Percentiles rank a stretch among this genome's conserved stretches.
Evolutionary conservation across 2,329 filamentous ascomycete genomes (phyloP).

Genomic region (Stachybotrys chartarum): DNA sequence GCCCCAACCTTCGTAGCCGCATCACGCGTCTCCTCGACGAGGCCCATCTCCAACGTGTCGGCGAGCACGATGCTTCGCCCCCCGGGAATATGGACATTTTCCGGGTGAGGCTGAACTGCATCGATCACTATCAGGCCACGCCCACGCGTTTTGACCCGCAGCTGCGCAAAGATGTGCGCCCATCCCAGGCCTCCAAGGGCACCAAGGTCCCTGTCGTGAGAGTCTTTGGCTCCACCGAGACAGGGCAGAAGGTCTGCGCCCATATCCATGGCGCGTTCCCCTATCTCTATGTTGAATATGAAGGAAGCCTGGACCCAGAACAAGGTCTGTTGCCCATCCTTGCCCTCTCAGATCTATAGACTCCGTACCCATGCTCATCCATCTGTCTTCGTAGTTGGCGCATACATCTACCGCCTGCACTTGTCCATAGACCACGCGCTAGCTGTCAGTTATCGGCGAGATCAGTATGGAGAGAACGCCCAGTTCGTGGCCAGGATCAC

Average conservation of each 20-base stretch:
- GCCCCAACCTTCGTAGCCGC: background rate
- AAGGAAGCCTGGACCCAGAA: slow-evolving; percentile 57
- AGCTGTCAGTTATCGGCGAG: slow-evolving; percentile 74
- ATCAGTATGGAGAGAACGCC: slow-evolving; percentile 58
- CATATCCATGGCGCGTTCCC: slow-evolving; percentile 95
- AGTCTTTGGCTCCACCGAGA: slow-evolving; percentile 87
- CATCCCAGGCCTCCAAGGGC: slow-evolving; percentile 51
- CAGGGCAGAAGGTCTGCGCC: slow-evolving; percentile 90
- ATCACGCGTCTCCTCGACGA: background rate
- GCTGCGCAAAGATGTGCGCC: slow-evolving; percentile 58
- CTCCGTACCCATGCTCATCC: slow-evolving; percentile 5
- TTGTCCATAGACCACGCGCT: slow-evolving; percentile 87
- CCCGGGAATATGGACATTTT: slow-evolving; percentile 53
- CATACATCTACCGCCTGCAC: slow-evolving; percentile 72
- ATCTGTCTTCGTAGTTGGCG: slow-evolving; percentile 46
- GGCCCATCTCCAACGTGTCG: background rate
- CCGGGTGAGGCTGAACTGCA: slow-evolving; percentile 86
- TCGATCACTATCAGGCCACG: slow-evolving; percentile 84
- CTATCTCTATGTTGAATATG: slow-evolving; percentile 88
- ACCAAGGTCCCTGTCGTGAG: slow-evolving; percentile 80
- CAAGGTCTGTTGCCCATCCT: slow-evolving; percentile 47
- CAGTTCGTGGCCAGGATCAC: slow-evolving; percentile 84
- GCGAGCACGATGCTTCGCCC: background rate
- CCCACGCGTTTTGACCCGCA: slow-evolving; percentile 77
- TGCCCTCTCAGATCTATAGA: background rate